These are phyloP conservation scores for Echinochloa phyllopogon DNA, from an alignment of 176 grass and related monocot genomes.

Conservation along the genomic window DNA sequence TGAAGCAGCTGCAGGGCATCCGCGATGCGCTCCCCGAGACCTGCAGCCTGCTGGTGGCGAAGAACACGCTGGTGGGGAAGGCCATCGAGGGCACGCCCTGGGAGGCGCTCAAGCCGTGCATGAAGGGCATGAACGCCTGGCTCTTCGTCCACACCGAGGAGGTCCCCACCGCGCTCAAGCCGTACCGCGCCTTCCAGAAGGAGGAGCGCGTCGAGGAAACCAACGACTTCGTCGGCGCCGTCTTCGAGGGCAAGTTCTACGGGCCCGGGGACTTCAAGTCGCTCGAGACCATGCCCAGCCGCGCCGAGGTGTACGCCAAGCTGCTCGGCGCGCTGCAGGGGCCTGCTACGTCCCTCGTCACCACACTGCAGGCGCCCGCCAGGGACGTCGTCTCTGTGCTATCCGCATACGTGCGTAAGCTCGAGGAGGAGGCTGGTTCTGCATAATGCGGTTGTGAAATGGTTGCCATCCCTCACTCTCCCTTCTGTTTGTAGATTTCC, in stretches of 20 bases:
- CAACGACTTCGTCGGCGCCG: conserved; percentile 90
- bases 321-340: conserved; percentile 79
- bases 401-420: conserved; percentile 73
- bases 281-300: conserved; percentile 94
- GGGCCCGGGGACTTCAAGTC: conserved; percentile 80
- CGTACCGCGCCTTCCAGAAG: conserved; percentile 79
- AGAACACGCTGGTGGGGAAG: conserved; percentile 92
- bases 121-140: conserved; percentile 97
- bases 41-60: conserved; percentile 73
- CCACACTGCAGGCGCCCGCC: conserved; percentile 73
- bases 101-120: conserved; percentile 81
- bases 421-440: conserved; percentile 57
- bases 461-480: conserved; percentile 30
- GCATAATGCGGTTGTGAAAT: conserved; percentile 31
- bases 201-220: conserved; percentile 81
- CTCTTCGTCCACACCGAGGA: conserved; percentile 97
- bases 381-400: conserved; percentile 62
- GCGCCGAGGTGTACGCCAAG: conserved; percentile 80
- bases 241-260: conserved; percentile 92
- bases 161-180: conserved; percentile 77
- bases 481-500: conserved; percentile 43
- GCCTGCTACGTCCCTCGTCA: conserved; percentile 66
- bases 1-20: conserved; percentile 85
- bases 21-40: conserved; percentile 74
- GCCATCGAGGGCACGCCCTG: conserved; percentile 88